phyloP scores from a whole-genome alignment of 2,329 filamentous ascomycete species.

The Thielaviopsis populi region DNA sequence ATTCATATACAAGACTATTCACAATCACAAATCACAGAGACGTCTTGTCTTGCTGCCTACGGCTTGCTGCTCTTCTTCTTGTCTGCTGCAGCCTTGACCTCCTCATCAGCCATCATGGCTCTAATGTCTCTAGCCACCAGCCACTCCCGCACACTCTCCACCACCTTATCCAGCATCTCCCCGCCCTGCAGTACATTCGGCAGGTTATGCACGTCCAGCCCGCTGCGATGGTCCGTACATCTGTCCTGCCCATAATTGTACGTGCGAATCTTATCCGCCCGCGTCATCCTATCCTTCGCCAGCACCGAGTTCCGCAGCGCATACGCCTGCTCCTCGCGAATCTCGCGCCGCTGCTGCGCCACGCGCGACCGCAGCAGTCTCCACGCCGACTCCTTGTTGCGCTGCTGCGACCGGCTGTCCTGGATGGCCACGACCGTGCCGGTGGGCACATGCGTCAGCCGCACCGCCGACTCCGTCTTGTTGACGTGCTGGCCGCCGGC shows the following conservation, averaged over 20 bases:
- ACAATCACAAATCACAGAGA: background rate
- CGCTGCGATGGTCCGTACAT: slow-evolving; percentile 78
- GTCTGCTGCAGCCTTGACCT: slow-evolving; percentile 23
- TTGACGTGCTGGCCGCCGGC: slow-evolving; percentile 97
- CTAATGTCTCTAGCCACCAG: slow-evolving; percentile 60
- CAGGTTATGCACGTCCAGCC: slow-evolving; percentile 63
- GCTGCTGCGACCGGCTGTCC: slow-evolving; percentile 76
- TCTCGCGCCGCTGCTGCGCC: slow-evolving; percentile 65
- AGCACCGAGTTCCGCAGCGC: slow-evolving; percentile 63
- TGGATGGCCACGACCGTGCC: slow-evolving; percentile 82
- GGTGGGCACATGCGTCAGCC: slow-evolving; percentile 79
- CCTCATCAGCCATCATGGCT: slow-evolving; percentile 50
- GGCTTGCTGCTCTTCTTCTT: slow-evolving; percentile 17
- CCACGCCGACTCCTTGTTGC: slow-evolving; percentile 83
- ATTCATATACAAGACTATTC: slow-evolving; percentile 9
- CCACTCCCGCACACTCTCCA: slow-evolving; percentile 66
- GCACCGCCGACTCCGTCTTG: slow-evolving; percentile 90
- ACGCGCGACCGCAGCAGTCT: slow-evolving; percentile 65
- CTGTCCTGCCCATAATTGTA: slow-evolving; percentile 67
- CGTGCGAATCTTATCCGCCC: slow-evolving; percentile 85
- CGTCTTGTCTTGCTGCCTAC: background rate
- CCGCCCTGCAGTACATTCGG: slow-evolving; percentile 65
- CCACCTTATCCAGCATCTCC: slow-evolving; percentile 54
- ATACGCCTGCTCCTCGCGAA: slow-evolving; percentile 65
- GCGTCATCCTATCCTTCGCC: slow-evolving; percentile 65